Evolutionary conservation across 345 rosid species (phyloP).

Genomic region (Kandelia obovata): DNA sequence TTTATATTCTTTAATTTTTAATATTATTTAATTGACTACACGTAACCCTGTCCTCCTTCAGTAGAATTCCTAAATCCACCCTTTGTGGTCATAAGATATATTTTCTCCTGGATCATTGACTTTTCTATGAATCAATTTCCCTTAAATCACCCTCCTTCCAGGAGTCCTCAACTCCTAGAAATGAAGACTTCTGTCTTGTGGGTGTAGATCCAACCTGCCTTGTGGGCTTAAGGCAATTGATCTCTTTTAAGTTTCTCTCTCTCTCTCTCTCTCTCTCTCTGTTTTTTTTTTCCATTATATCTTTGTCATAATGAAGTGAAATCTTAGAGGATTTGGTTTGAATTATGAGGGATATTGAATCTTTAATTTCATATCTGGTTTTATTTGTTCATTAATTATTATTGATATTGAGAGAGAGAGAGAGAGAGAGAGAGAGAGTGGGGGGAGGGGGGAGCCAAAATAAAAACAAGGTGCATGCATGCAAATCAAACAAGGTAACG

Average conservation of each 20-base stretch:
- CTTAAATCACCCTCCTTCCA: too few relatives aligned
- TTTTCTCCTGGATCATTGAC: too few relatives aligned
- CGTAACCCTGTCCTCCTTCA: too few relatives aligned
- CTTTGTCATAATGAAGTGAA: not conserved
- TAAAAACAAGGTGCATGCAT: not conserved
- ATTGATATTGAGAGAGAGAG: slow-evolving; percentile 1
- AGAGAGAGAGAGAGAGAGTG: not conserved
- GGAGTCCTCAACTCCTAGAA: too few relatives aligned
- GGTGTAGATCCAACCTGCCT: too few relatives aligned
- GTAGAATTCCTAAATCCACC: too few relatives aligned
- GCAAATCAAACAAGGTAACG: slow-evolving; percentile 9
- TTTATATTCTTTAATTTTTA: too few relatives aligned
- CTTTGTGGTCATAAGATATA: too few relatives aligned
- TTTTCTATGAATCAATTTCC: too few relatives aligned
- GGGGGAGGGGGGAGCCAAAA: too few relatives aligned
- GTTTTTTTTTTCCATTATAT: not conserved
- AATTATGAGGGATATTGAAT: slow-evolving; percentile 11
- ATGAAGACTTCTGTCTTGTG: too few relatives aligned
- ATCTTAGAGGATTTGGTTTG: slow-evolving; percentile 20
- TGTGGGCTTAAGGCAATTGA: not conserved
- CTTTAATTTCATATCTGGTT: slow-evolving; percentile 11
- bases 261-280: not conserved
- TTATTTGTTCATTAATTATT: slow-evolving; percentile 5
- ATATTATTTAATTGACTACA: too few relatives aligned
- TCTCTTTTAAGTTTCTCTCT: not conserved